Conservation (phyloP, 2,329 filamentous ascomycete genomes). For the Epichloe scottii region DNA sequence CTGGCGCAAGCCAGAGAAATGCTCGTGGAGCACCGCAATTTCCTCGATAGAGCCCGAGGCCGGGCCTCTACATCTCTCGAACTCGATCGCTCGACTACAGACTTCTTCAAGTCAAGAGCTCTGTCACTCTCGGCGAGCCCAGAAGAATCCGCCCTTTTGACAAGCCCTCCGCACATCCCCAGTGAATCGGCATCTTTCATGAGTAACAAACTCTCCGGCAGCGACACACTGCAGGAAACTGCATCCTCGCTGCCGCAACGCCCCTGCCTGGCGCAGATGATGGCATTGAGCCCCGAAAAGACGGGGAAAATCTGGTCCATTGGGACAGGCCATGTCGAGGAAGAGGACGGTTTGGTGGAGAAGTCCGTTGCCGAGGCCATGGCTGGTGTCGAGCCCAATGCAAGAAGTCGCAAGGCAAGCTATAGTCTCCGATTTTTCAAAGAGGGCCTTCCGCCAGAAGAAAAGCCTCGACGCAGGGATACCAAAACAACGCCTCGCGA, state of each 20-base stretch:
- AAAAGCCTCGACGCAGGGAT: constrained; percentile 43
- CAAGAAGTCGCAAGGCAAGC: constrained; percentile 54
- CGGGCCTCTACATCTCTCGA: constrained; percentile 23
- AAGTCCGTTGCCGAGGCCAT: constrained; percentile 52
- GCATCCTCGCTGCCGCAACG: constrained; percentile 17
- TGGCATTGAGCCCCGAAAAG: constrained; percentile 39
- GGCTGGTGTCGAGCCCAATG: constrained; percentile 48
- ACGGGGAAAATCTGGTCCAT: constrained; percentile 55
- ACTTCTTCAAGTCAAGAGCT: constrained; percentile 14
- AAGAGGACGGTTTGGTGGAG: constrained; percentile 46
- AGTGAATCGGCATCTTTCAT: constrained; percentile 7
- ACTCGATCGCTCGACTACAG: constrained; percentile 16
- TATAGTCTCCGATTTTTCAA: constrained; percentile 57
- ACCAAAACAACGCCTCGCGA: constrained; percentile 25
- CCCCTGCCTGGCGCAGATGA: constrained; percentile 29
- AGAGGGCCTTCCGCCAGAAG: constrained; percentile 47
- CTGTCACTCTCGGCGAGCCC: constrained; percentile 16
- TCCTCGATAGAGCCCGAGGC: constrained; percentile 17
- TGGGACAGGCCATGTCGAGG: constrained; percentile 35
- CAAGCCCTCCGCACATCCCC: constrained; percentile 9
- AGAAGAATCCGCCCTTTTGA: constrained; percentile 15
- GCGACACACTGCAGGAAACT: constrained; percentile 5
- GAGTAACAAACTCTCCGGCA: constrained; percentile 6
- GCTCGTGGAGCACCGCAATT: constrained; percentile 22
- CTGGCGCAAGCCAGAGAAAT: constrained; percentile 24